Conservation (phyloP, 2,329 filamentous ascomycete species). For the Colletotrichum gigasporum region DNA sequence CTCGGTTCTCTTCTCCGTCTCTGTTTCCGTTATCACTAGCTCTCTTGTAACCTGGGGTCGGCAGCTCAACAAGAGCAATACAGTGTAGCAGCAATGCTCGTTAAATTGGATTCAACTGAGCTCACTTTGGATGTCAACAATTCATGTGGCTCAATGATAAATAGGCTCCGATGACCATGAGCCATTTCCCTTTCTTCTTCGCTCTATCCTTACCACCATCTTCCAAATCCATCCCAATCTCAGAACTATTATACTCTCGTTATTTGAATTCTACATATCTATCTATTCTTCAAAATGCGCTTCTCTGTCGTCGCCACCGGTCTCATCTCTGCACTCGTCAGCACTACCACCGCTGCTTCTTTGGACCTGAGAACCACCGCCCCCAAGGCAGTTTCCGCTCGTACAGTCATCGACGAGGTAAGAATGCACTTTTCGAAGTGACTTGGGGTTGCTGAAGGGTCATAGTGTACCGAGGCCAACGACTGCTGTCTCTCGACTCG, state of each 20-base stretch:
- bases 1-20: too few relatives aligned
- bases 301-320: not conserved
- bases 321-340: not conserved
- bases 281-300: not conserved
- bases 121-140: too few relatives aligned
- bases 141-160: too few relatives aligned
- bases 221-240: too few relatives aligned
- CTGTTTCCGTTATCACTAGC: too few relatives aligned
- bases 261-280: not conserved
- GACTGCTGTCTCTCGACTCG: conserved; percentile 3
- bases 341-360: not conserved
- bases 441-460: not conserved
- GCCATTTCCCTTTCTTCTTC: not conserved
- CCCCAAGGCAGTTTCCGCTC: not conserved
- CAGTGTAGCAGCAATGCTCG: too few relatives aligned
- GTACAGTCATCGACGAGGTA: conserved; percentile 3
- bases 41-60: too few relatives aligned
- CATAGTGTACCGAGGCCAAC: not conserved
- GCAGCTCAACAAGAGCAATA: too few relatives aligned
- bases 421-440: not conserved
- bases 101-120: too few relatives aligned
- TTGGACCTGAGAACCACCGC: not conserved
- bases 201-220: not conserved
- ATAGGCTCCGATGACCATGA: not conserved
- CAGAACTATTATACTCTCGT: not conserved